Base-by-base conservation (phyloP, 2,329 filamentous ascomycete species). In the Sclerotinia minor region DNA sequence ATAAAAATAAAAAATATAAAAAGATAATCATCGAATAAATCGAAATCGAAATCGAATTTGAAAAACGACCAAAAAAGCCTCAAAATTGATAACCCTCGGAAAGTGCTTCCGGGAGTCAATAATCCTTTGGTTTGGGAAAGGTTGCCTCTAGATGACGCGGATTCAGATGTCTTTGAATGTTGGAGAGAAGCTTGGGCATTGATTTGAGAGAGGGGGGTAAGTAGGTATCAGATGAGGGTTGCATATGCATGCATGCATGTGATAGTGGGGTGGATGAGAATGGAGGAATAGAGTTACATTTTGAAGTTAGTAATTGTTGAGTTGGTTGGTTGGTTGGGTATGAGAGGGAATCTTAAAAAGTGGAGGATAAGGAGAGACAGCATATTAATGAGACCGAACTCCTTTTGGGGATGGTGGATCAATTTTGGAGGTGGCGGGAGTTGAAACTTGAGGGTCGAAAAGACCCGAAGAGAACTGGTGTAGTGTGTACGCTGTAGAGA, bases 201-300 rank as follows among this genome's bases (percentile, higher is more conserved):
- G 26, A 47, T 32, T 47, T 13, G 35, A 32, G 29, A 5, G 35
- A 32, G 29, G 11, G 29, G 29, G 11, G n/a, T 5, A 35, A 9
- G 38, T 41, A 41, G 38, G 38, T 41, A 41, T 41, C 38, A 41
- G 38, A 41, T 41, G 38, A 15, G n/a, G 35, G 13, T 15, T 26
- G 41, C 38, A 44, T 24, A 21, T 35, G 26, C 17, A 15, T 55
- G 53, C 53, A 60, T 49, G 58, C 44, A 47, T 47, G 44, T 60
- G 13, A 47, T 32, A n/a, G 26, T 32, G 57, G 58, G 26, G 44
- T 35, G 44, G 44, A 32, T 13, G 4, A 13, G 32, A 24, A 38
- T 49, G 11, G 29, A n/a, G 13, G 32, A 24, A 38, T 49, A 19
- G 29, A n/a, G 13, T 61, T 35, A 21, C 44, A 60, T 29, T 35